Percentiles rank a stretch among this genome's conserved stretches.
These are phyloP conservation scores for Salisapilia sapeloensis DNA, from an alignment of 352 stramenopile genomes.

Conservation along the genomic window DNA sequence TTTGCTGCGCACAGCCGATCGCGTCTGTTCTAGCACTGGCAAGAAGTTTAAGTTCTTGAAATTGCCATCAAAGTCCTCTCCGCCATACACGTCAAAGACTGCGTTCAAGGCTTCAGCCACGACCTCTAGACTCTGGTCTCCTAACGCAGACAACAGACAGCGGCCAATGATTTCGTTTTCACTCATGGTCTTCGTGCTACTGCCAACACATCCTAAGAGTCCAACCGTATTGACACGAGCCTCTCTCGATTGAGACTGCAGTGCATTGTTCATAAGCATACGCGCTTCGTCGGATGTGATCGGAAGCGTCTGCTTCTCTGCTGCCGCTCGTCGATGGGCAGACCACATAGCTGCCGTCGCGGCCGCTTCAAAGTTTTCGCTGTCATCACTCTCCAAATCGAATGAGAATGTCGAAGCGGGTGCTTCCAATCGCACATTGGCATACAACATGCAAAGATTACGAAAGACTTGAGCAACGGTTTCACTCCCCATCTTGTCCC, in stretches of 20 bases:
- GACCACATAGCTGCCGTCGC: constrained; percentile 59
- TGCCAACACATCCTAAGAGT: constrained; percentile 60
- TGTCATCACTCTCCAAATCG: constrained; percentile 14
- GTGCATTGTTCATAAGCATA: constrained; percentile 42
- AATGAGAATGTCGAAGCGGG: constrained; percentile 14
- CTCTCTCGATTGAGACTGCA: constrained; percentile 43
- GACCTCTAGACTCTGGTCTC: constrained; percentile 61
- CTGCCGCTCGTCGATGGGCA: constrained; percentile 33
- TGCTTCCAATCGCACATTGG: constrained; percentile 30
- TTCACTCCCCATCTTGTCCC: constrained; percentile 29
- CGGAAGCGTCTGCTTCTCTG: constrained; percentile 28
- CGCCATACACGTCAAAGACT: constrained; percentile 73
- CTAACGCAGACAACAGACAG: constrained; percentile 32
- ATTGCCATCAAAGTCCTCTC: constrained; percentile 58
- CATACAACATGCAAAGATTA: constrained; percentile 60
- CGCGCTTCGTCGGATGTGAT: constrained; percentile 42
- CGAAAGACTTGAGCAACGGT: constrained; percentile 53
- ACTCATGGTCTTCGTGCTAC: constrained; percentile 29
- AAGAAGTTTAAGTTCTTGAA: constrained; percentile 57
- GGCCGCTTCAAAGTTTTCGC: constrained; percentile 48
- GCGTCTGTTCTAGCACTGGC: constrained; percentile 36
- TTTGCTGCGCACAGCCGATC: constrained; percentile 45
- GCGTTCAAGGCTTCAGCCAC: constrained; percentile 75
- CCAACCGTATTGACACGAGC: constrained; percentile 59
- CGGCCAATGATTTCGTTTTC: constrained; percentile 65